Percentiles rank a stretch among this genome's conserved stretches.
phyloP scores from a whole-genome alignment of 2,329 filamentous ascomycete species.

The Phialophora expanda region DNA sequence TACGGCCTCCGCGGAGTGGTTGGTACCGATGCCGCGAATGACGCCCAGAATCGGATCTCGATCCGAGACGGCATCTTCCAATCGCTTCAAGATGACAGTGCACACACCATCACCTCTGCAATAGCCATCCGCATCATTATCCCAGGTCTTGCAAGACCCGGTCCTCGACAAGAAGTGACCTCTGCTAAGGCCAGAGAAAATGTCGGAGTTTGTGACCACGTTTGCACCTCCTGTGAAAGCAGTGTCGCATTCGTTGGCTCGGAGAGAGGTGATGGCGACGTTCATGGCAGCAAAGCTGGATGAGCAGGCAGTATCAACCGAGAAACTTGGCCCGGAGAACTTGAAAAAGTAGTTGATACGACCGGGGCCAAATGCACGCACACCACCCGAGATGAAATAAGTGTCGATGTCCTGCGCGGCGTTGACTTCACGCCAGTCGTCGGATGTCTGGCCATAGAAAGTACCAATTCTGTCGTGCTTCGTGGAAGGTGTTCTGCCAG shows the following conservation, averaged over 20 bases:
- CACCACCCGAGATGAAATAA: conserved; percentile 69
- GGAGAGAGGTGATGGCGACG: conserved; percentile 72
- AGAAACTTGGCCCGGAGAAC: conserved; percentile 74
- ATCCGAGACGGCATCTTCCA: conserved; percentile 77
- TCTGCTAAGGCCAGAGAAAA: conserved; percentile 75
- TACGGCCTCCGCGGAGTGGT: conserved; percentile 65
- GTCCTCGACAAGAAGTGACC: conserved; percentile 79
- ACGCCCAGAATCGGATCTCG: conserved; percentile 73
- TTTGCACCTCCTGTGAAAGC: conserved; percentile 80
- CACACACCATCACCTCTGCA: conserved; percentile 79
- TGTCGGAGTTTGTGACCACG: conserved; percentile 79
- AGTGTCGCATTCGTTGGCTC: conserved; percentile 78
- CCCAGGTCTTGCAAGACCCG: conserved; percentile 79
- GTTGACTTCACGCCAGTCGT: conserved; percentile 79
- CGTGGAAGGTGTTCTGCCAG: conserved; percentile 72
- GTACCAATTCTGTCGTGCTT: conserved; percentile 69
- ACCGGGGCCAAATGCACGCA: conserved; percentile 65
- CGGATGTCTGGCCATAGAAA: conserved; percentile 75
- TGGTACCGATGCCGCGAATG: conserved; percentile 75
- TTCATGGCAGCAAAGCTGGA: conserved; percentile 75
- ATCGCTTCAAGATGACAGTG: conserved; percentile 76
- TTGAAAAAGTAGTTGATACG: conserved; percentile 79
- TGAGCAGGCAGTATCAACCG: conserved; percentile 78
- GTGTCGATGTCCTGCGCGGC: conserved; percentile 73
- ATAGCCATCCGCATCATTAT: conserved; percentile 80